Conservation (phyloP, 202 grass and related monocot species). For the Panicum hallii region DNA sequence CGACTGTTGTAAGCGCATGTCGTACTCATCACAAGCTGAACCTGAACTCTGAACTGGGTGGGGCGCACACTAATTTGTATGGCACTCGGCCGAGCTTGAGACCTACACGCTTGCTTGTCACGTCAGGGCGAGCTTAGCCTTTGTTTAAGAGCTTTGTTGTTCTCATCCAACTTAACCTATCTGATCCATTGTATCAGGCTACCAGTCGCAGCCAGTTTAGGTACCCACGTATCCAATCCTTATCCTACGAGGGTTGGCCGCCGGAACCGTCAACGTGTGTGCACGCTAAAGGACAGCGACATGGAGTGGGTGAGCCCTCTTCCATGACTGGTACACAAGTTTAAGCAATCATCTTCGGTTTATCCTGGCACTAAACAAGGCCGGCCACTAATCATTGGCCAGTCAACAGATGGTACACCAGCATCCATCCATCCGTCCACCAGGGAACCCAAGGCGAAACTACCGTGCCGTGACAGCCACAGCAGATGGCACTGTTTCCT, state of each 20-base stretch:
- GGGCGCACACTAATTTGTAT: neutral
- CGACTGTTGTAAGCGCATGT: neutral
- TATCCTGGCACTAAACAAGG: neutral
- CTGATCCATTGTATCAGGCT: neutral
- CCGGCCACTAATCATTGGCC: neutral
- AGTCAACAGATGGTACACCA: neutral
- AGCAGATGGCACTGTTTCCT: neutral
- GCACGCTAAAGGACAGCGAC: neutral
- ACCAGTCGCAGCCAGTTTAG: neutral
- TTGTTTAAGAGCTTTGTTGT: neutral
- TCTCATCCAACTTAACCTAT: neutral
- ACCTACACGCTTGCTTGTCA: neutral
- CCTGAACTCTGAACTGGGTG: no score
- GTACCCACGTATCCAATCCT: neutral
- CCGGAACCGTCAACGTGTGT: constrained; percentile 18
- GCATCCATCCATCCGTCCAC: no score
- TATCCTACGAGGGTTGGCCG: neutral
- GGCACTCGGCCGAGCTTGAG: neutral
- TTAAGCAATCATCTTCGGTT: neutral
- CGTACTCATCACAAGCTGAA: no score
- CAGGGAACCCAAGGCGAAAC: no score
- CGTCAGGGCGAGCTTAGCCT: neutral
- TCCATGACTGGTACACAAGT: neutral
- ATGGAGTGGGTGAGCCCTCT: neutral
- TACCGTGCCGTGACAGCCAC: neutral